Evolutionary conservation across 805 yeast species (phyloP).

Genomic region (Ogataea polymorpha): DNA sequence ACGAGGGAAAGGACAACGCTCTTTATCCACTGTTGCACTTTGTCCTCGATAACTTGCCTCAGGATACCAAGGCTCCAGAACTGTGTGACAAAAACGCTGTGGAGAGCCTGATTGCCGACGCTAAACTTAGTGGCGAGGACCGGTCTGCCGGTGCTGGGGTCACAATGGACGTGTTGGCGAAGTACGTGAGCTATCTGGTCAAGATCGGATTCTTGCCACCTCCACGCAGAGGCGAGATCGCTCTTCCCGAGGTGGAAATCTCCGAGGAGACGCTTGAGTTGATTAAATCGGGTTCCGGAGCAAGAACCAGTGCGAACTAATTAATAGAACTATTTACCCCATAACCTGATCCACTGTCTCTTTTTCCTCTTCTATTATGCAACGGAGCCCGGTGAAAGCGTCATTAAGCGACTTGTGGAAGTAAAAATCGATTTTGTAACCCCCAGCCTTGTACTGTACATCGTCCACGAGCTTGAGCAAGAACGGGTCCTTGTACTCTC

Average conservation of each 20-base stretch:
- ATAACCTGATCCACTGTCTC: constrained; percentile 4
- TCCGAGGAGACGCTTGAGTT: constrained; percentile 54
- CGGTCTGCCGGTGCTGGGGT: constrained; percentile 72
- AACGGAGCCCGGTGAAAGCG: constrained; percentile 87
- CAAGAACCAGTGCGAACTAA: constrained; percentile 60
- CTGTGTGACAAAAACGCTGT: constrained; percentile 83
- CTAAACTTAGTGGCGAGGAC: constrained; percentile 57
- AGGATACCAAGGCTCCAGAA: constrained; percentile 91
- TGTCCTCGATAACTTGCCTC: constrained; percentile 89
- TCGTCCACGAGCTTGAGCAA: constrained; percentile 40
- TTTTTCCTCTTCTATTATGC: constrained; percentile 66
- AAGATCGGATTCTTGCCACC: constrained; percentile 75
- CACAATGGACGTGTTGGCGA: constrained; percentile 60
- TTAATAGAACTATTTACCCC: constrained; percentile 4
- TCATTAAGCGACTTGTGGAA: constrained; percentile 77
- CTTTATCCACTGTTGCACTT: constrained; percentile 90
- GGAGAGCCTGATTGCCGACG: constrained; percentile 61
- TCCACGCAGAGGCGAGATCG: constrained; percentile 35
- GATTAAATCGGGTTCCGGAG: constrained; percentile 66
- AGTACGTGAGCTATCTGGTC: constrained; percentile 76
- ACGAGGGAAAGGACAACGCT: constrained; percentile 74
- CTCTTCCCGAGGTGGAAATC: constrained; percentile 57
- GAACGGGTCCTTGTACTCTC: constrained; percentile 61
- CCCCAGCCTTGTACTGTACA: constrained; percentile 76
- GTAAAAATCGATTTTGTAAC: constrained; percentile 69